Evolutionary conservation across 257 asterid species (phyloP).

Genomic region (Thymus mandschuricus): DNA sequence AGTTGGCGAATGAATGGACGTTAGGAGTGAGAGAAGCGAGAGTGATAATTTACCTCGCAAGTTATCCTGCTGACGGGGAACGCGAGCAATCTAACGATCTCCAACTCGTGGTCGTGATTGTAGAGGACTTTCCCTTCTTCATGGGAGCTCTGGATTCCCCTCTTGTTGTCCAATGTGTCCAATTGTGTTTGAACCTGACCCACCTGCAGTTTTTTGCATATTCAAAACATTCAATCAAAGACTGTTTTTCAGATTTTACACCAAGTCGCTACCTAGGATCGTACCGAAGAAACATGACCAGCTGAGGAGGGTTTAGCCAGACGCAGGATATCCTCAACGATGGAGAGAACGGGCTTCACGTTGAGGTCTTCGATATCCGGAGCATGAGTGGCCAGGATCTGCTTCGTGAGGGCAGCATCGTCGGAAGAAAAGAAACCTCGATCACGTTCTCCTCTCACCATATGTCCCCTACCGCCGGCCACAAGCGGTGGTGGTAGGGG

Average conservation of each 20-base stretch:
- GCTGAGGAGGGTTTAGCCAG: constrained; percentile 3
- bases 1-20: no score
- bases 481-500: neutral
- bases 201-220: neutral
- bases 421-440: constrained; percentile 32
- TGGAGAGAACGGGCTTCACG: constrained; percentile 29
- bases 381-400: constrained; percentile 32
- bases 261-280: neutral
- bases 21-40: neutral
- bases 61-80: constrained; percentile 68
- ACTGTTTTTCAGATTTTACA: neutral
- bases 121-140: constrained; percentile 41
- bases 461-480: neutral
- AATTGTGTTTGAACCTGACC: constrained; percentile 10
- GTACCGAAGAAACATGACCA: neutral
- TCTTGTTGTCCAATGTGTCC: constrained; percentile 19
- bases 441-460: constrained; percentile 7
- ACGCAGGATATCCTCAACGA: constrained; percentile 33
- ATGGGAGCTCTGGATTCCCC: neutral
- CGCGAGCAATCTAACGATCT: constrained; percentile 57
- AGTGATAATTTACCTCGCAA: constrained; percentile 51
- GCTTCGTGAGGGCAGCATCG: constrained; percentile 30
- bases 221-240: neutral
- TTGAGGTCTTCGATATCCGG: constrained; percentile 29
- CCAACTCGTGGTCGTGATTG: constrained; percentile 46